These are phyloP conservation scores for Blastobotrys aristatus DNA, from an alignment of 1,139 yeast species.

Conservation along the genomic window DNA sequence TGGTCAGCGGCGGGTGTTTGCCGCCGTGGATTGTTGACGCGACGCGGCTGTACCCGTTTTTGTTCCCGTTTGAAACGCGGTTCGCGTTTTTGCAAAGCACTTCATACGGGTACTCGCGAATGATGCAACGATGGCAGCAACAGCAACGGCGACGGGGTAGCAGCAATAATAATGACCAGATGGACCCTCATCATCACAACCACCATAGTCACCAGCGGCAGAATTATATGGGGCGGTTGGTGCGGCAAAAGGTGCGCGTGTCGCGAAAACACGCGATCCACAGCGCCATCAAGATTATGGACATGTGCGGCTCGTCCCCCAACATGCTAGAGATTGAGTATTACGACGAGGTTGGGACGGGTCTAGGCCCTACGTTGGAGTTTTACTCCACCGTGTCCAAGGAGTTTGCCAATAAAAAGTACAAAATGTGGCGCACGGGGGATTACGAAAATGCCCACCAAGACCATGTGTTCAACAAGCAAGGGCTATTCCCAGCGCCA, in stretches of 20 bases:
- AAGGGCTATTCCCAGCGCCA: slow-evolving; percentile 76
- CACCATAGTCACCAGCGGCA: slow-evolving; percentile 19
- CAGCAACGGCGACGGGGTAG: slow-evolving; percentile 42
- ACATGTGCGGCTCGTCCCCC: slow-evolving; percentile 71
- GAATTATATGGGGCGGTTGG: slow-evolving; percentile 66
- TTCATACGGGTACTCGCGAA: slow-evolving; percentile 85
- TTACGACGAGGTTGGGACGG: slow-evolving; percentile 91
- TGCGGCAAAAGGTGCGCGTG: slow-evolving; percentile 76
- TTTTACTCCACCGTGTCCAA: slow-evolving; percentile 79
- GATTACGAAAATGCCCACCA: slow-evolving; percentile 32
- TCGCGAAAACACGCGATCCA: slow-evolving; percentile 66
- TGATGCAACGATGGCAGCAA: slow-evolving; percentile 76
- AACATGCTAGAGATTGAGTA: slow-evolving; percentile 84
- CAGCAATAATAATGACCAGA: slow-evolving; percentile 13
- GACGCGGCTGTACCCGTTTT: slow-evolving; percentile 69
- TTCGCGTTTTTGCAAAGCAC: slow-evolving; percentile 77
- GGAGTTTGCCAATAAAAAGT: slow-evolving; percentile 56
- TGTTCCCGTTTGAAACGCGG: slow-evolving; percentile 81
- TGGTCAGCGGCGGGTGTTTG: slow-evolving; percentile 70
- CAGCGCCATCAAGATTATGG: slow-evolving; percentile 76
- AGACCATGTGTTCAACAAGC: slow-evolving; percentile 41
- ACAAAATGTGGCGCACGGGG: slow-evolving; percentile 66
- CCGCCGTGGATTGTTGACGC: slow-evolving; percentile 82
- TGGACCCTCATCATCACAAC: no score
- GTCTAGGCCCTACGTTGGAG: slow-evolving; percentile 92